phyloP scores from a whole-genome alignment of 176 grass and related monocot genomes.

The Raddia distichophylla region DNA sequence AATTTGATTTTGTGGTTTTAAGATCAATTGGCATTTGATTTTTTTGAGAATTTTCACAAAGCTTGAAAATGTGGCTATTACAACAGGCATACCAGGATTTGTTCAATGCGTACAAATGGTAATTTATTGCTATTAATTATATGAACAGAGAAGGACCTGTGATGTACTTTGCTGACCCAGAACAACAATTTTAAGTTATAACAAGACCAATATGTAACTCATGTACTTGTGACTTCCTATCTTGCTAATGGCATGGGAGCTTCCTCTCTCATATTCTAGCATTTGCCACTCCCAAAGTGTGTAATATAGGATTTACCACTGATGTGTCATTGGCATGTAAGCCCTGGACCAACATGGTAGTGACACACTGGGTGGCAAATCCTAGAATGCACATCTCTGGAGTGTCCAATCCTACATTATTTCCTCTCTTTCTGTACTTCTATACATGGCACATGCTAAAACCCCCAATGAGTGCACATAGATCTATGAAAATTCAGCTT shows the following conservation, averaged over 20 bases:
- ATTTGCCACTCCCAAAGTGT: no score
- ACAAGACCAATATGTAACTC: background rate
- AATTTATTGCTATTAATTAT: background rate
- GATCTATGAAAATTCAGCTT: background rate
- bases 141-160: background rate
- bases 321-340: no score
- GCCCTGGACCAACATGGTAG: no score
- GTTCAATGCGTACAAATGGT: background rate
- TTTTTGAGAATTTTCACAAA: no score
- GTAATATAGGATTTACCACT: no score
- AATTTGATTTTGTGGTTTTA: no score
- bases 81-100: background rate
- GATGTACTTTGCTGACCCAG: background rate
- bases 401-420: no score
- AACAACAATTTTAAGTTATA: background rate
- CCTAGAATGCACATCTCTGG: no score
- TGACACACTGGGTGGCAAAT: no score
- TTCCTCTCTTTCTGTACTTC: background rate
- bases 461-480: background rate
- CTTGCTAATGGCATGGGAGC: background rate
- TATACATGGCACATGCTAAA: background rate
- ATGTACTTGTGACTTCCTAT: background rate
- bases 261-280: background rate
- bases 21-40: no score
- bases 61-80: no score